Percentiles rank a stretch among this genome's conserved stretches.
These are phyloP conservation scores for Zygnema cylindricum DNA, from an alignment of 139 green algal genomes.

Conservation along the genomic window DNA sequence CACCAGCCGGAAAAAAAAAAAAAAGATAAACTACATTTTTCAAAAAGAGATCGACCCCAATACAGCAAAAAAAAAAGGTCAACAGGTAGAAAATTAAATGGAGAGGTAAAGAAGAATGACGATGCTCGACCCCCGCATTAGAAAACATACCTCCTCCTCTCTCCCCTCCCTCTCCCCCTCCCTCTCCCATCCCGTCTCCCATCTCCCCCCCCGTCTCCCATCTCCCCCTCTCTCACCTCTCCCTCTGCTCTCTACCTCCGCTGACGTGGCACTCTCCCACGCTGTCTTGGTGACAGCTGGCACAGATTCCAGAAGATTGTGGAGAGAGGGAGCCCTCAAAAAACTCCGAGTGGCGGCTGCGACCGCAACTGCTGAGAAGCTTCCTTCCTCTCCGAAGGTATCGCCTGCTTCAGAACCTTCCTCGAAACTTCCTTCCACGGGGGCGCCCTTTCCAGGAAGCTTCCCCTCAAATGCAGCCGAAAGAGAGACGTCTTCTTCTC, in stretches of 20 bases:
- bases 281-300: not conserved
- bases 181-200: too few species aligned
- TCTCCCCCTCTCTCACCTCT: too few species aligned
- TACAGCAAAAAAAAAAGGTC: too few species aligned
- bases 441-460: too few species aligned
- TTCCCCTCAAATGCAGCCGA: not conserved
- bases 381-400: not conserved
- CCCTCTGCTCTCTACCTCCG: not conserved
- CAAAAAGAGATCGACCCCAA: too few species aligned
- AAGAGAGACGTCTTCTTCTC: slow-evolving; percentile 78
- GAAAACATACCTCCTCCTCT: not conserved
- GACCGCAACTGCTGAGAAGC: not conserved
- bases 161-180: not conserved
- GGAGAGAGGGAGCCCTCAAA: not conserved
- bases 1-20: too few species aligned
- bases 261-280: not conserved
- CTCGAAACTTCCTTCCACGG: too few species aligned
- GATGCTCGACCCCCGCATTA: too few species aligned
- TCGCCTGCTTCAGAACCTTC: not conserved
- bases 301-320: not conserved
- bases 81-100: too few species aligned
- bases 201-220: too few species aligned
- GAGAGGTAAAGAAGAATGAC: too few species aligned
- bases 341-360: not conserved
- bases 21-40: too few species aligned